These are phyloP conservation scores for Biscogniauxia marginata DNA, from an alignment of 2,329 filamentous ascomycete genomes.

Conservation along the genomic window DNA sequence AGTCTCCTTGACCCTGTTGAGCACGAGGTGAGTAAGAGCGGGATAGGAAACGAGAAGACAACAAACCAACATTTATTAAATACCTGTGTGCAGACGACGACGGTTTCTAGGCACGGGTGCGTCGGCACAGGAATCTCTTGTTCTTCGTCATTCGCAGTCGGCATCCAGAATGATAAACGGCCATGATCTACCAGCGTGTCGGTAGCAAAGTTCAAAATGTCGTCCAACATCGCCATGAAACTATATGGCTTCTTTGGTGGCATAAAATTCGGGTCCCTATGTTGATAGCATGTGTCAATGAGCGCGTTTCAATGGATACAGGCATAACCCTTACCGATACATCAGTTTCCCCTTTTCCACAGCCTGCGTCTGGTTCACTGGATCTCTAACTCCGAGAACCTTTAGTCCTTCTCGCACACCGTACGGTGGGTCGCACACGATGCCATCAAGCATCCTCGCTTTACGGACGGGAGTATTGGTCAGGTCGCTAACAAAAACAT, in stretches of 20 bases:
- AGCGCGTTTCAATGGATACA: not conserved
- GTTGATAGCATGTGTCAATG: conserved; percentile 8
- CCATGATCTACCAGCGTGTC: conserved; percentile 75
- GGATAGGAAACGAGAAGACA: not conserved
- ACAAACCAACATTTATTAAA: conserved; percentile 80
- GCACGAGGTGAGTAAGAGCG: conserved; percentile 5
- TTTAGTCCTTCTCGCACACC: conserved; percentile 89
- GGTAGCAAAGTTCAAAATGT: conserved; percentile 81
- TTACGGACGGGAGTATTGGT: conserved; percentile 77
- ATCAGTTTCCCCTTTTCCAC: conserved; percentile 68
- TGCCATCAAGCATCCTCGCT: conserved; percentile 67
- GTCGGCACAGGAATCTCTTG: conserved; percentile 73
- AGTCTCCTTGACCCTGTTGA: conserved; percentile 77
- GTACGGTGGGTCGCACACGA: conserved; percentile 94
- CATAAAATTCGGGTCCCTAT: conserved; percentile 23
- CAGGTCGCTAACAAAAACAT: conserved; percentile 80
- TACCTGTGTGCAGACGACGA: conserved; percentile 75
- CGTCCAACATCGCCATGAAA: conserved; percentile 84
- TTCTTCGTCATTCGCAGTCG: conserved; percentile 77
- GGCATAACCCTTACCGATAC: conserved; percentile 56
- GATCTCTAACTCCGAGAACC: conserved; percentile 77
- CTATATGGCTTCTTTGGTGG: conserved; percentile 91
- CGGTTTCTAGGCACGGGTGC: conserved; percentile 72
- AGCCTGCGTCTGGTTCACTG: conserved; percentile 56
- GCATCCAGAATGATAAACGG: conserved; percentile 94